phyloP scores from a whole-genome alignment of 2,329 filamentous ascomycete species.

The Fusarium nelsonii region DNA sequence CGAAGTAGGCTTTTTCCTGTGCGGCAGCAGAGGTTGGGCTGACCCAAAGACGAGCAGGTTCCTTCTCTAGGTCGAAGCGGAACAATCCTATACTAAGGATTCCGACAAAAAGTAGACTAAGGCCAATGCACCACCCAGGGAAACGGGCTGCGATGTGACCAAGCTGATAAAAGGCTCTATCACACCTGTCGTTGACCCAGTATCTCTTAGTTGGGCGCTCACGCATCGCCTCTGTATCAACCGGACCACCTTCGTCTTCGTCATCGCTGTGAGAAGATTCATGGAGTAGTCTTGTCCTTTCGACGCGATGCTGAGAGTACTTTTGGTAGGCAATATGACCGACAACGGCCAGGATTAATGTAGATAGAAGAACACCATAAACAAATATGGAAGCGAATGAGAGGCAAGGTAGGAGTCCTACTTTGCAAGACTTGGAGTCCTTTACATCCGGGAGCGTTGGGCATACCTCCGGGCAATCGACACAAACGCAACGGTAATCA shows the following conservation, averaged over 20 bases:
- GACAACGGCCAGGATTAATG: conserved; percentile 73
- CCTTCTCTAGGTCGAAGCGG: conserved; percentile 87
- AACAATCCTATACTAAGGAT: conserved; percentile 90
- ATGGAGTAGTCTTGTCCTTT: conserved; percentile 87
- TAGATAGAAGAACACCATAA: conserved; percentile 80
- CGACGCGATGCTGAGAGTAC: conserved; percentile 79
- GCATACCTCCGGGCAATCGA: conserved; percentile 91
- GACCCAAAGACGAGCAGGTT: conserved; percentile 96
- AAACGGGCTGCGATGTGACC: conserved; percentile 86
- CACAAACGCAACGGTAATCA: conserved; percentile 88
- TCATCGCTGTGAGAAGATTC: conserved; percentile 88
- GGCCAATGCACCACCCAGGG: conserved; percentile 83
- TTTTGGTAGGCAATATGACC: conserved; percentile 82
- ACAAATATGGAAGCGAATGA: conserved; percentile 92
- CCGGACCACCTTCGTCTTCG: conserved; percentile 87
- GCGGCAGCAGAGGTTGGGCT: conserved; percentile 91
- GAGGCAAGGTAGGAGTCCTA: conserved; percentile 90
- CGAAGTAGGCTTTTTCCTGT: conserved; percentile 93
- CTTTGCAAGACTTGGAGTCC: conserved; percentile 77
- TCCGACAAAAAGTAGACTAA: conserved; percentile 79
- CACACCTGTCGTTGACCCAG: conserved; percentile 84
- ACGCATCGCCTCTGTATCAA: conserved; percentile 80
- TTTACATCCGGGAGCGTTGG: conserved; percentile 83
- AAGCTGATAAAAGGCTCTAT: conserved; percentile 81
- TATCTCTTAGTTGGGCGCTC: conserved; percentile 86